Evolutionary conservation across 441 rosid species (phyloP), one percentile per base, ranked within the genome.

Genomic region (Croton laevigatus): DNA sequence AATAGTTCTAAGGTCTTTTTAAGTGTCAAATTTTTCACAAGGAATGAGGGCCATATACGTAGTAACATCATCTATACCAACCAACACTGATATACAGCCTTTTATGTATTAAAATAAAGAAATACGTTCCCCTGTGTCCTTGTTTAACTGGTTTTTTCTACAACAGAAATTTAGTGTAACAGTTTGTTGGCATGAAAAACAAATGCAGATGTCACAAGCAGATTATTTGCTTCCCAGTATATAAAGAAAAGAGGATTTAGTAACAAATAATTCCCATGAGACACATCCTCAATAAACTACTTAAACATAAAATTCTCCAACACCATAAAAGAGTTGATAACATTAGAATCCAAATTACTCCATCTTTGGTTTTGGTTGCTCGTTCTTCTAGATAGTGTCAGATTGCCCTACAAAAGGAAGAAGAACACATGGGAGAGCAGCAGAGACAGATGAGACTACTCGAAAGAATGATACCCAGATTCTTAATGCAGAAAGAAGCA

Each of bases 331-430:
- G 32, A 67, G 68, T 65, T 53, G 78, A 76, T 69, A 82, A 68
- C 69, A 81, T 65, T 77, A 75, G 57, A 74, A 80, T 74, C 72
- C 71, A 82, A 81, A 82, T 72, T 81, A 75, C 86, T 78, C 77
- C 80, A 79, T 49, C 83, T 62, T 75, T 78, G 81, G 49, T 81
- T 67, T 27, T 27, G 32, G 32, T 27, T 27, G 78, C 83, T 73
- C 37, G 85, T 62, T 79, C 96, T 83, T 93, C 97, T 27, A 89
- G 87, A 95, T 89, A 93, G 97, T 89, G 89, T 83, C 82, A 87
- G 80, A 86, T 81, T 83, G 82, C 81, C 97, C 97, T 87, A 90
- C 97, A 90, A 85, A 88, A 88, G 77, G 81, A 82, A 81, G 78
- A 73, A 72, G 75, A 79, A 75, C 14, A 58, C 63, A 62, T 46